Base-by-base conservation (phyloP, 164 flowering plant species). In the Santalum album region DNA sequence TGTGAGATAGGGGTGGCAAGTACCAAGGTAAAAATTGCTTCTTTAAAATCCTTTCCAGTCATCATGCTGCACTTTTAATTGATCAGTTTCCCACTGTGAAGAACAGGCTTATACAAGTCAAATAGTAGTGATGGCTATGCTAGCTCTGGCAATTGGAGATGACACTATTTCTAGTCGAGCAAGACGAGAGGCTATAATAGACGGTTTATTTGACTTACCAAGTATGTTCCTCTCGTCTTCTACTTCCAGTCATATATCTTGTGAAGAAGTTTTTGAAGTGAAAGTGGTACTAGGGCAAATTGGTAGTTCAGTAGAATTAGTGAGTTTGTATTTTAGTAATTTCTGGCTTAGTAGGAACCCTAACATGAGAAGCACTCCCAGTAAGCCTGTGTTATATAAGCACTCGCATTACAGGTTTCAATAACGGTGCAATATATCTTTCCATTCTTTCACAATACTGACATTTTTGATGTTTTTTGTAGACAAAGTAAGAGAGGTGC, bases 1-100 rank as follows among this genome's bases (percentile, higher is more conserved):
- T 70, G 75, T 70, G 99, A 92, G 79, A 92, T 89, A 42, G 99
- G 99, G 49, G 99, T 92, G 29, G 99, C 99, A 19, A 92, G 97
- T 72, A 92, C 99, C 16, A 92, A 92, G 96, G 99, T 92, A 65
- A 55, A 10, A 40, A 25, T 36, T 21, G 23, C 40, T 20, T 39
- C 25, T 24, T 22, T 32, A 5, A 20, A 22, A 23, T 22, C 57
- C 25, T 40, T 20, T 38, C 1, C 23, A 1, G 20, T 25, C 12
- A n/a, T 7, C 39, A 29, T n/a, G 25, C 17, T 32, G 18, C 17
- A 39, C 11, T 51, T 25, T 21, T 34, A 12, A 24, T 21, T 43
- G 49, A 12, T 43, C 1, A 22, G 17, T n/a, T 42, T 40, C 21
- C 29, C 22, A 18, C 15, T 19, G 25, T 29, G 1, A 35, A 56